Conservation (phyloP, 352 stramenopile species). For the Globisporangium viniferum region DNA sequence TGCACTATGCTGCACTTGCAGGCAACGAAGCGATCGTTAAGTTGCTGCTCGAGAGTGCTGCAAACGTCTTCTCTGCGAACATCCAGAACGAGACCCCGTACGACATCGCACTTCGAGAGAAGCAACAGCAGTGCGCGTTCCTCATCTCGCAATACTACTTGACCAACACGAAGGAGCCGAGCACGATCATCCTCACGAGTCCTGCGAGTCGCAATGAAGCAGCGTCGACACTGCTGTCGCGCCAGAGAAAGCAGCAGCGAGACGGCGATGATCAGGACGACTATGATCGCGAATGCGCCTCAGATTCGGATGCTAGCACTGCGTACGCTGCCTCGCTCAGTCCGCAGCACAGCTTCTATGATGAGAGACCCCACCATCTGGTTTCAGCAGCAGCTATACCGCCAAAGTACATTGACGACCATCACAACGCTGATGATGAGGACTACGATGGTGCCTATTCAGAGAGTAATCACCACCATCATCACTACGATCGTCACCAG, state of each 20-base stretch:
- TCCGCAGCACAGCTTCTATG: slow-evolving; percentile 1
- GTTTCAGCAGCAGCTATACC: neutral
- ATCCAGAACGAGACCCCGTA: slow-evolving; percentile 59
- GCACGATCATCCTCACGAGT: neutral
- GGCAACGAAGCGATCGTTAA: slow-evolving; percentile 65
- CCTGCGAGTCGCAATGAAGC: slow-evolving; percentile 42
- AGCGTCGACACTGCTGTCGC: slow-evolving; percentile 38
- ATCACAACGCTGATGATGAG: neutral
- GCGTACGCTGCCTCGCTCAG: slow-evolving; percentile 4
- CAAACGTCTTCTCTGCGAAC: slow-evolving; percentile 63
- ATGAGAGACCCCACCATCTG: neutral
- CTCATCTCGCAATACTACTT: slow-evolving; percentile 61
- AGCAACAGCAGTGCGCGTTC: slow-evolving; percentile 42
- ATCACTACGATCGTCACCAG: slow-evolving; percentile 3
- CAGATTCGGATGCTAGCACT: slow-evolving; percentile 10
- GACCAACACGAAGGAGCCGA: slow-evolving; percentile 28
- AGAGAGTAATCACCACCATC: neutral
- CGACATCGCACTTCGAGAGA: slow-evolving; percentile 54
- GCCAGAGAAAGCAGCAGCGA: slow-evolving; percentile 18
- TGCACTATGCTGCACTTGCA: slow-evolving; percentile 71
- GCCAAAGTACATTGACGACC: neutral
- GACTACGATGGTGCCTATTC: neutral
- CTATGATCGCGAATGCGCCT: slow-evolving; percentile 17
- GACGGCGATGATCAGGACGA: slow-evolving; percentile 19
- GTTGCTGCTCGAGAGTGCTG: slow-evolving; percentile 71